Conservation (phyloP, 306 rosid species). For the Dryas drummondii region DNA sequence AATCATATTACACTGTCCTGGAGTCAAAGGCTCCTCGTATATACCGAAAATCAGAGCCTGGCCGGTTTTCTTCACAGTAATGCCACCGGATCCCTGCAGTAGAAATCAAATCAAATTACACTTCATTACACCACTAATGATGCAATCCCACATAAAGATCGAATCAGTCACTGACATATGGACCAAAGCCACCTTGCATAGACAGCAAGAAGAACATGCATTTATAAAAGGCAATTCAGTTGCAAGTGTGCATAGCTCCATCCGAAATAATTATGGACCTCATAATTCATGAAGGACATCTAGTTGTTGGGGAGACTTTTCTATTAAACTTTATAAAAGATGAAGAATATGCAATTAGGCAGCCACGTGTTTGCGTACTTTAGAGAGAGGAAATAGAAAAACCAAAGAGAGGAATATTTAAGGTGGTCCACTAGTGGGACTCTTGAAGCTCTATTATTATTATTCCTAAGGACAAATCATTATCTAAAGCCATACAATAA, state of each 20-base stretch:
- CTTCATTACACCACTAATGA: neutral
- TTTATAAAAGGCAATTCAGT: neutral
- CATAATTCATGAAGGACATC: conserved; percentile 13
- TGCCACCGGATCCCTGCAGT: conserved; percentile 50
- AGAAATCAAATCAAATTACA: neutral
- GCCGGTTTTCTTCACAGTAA: conserved; percentile 53
- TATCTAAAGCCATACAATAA: neutral
- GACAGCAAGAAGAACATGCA: neutral
- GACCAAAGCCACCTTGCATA: neutral
- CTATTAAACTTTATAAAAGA: neutral
- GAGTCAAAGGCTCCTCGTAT: conserved; percentile 47
- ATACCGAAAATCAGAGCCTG: conserved; percentile 46
- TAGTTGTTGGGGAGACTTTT: conserved; percentile 12
- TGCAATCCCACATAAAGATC: neutral
- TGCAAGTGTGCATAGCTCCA: neutral
- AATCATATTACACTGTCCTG: conserved; percentile 52
- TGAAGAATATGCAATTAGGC: neutral
- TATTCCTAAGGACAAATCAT: neutral
- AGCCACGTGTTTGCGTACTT: conserved; percentile 11
- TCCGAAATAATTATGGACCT: neutral
- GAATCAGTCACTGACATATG: neutral
- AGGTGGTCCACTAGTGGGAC: conserved; percentile 7
- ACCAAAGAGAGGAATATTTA: neutral
- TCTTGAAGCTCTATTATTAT: conserved; percentile 5
- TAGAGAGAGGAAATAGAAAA: neutral